These are phyloP conservation scores for Reutealis trisperma DNA, from an alignment of 345 rosid genomes.

Conservation along the genomic window DNA sequence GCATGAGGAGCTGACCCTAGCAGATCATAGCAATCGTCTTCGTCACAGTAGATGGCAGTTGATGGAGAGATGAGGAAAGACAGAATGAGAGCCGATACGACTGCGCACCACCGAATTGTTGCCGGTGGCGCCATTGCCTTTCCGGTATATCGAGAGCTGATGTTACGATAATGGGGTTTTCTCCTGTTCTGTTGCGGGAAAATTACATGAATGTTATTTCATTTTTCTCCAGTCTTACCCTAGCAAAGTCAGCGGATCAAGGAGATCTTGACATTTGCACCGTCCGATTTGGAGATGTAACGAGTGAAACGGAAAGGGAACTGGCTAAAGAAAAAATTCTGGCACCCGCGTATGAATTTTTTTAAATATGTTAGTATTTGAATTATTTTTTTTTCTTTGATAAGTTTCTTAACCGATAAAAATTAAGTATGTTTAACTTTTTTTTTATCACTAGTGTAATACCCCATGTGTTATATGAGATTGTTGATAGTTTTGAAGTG, in stretches of 20 bases:
- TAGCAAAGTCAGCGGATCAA: neutral
- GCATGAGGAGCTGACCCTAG: constrained; percentile 57
- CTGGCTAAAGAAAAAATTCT: no score
- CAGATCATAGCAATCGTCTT: constrained; percentile 95
- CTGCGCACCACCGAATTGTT: constrained; percentile 48
- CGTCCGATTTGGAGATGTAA: neutral
- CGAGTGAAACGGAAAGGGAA: no score
- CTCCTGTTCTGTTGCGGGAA: neutral
- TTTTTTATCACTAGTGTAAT: no score
- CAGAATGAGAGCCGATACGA: constrained; percentile 37
- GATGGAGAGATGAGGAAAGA: constrained; percentile 51
- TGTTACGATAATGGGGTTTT: neutral
- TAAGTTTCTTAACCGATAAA: no score
- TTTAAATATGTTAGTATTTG: no score
- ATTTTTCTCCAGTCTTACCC: neutral
- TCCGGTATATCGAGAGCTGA: neutral
- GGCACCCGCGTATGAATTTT: no score
- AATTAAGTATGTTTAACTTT: no score
- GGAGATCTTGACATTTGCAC: neutral
- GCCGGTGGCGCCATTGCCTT: constrained; percentile 63
- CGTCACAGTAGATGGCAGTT: constrained; percentile 87
- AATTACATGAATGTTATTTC: constrained; percentile 4
- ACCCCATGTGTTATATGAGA: no score
- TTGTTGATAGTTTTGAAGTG: no score
- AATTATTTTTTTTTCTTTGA: no score